phyloP scores from a whole-genome alignment of 2,329 filamentous ascomycete genomes.

The Aspergillus sergii region DNA sequence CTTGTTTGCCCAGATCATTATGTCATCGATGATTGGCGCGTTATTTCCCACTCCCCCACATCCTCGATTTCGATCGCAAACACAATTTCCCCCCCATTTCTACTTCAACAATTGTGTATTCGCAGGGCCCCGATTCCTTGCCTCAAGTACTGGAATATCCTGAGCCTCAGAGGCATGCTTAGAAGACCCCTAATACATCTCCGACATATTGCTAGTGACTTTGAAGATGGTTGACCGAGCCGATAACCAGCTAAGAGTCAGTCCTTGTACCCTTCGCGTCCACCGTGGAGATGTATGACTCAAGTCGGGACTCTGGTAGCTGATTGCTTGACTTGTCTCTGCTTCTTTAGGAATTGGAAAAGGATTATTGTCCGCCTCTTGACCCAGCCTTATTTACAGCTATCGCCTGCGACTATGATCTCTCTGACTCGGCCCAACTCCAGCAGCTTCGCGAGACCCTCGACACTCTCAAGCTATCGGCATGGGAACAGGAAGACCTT shows the following conservation, averaged over 20 bases:
- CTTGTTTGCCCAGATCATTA: not conserved
- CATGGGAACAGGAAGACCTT: conserved; percentile 66
- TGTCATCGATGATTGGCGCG: conserved; percentile 6
- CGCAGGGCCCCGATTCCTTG: conserved; percentile 2
- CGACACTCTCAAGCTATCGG: conserved; percentile 66
- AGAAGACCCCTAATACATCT: conserved; percentile 14
- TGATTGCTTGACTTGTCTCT: not conserved
- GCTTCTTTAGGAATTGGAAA: conserved; percentile 51
- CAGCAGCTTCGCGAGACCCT: conserved; percentile 62
- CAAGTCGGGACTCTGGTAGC: not conserved
- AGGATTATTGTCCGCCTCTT: conserved; percentile 72
- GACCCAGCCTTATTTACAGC: conserved; percentile 78
- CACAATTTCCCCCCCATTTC: not conserved
- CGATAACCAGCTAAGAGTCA: conserved; percentile 17
- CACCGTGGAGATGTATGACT: not conserved
- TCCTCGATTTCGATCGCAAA: not conserved
- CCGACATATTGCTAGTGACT: conserved; percentile 20
- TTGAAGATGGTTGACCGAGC: conserved; percentile 28
- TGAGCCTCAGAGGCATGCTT: conserved; percentile 21
- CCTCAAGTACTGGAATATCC: not conserved
- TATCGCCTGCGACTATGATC: conserved; percentile 73
- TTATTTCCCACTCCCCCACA: not conserved
- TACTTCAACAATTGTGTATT: not conserved
- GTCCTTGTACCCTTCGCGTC: conserved; percentile 6
- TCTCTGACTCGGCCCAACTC: conserved; percentile 56